Conservation (phyloP, 768 basidiomycete species). For the Serendipita vermifera region DNA sequence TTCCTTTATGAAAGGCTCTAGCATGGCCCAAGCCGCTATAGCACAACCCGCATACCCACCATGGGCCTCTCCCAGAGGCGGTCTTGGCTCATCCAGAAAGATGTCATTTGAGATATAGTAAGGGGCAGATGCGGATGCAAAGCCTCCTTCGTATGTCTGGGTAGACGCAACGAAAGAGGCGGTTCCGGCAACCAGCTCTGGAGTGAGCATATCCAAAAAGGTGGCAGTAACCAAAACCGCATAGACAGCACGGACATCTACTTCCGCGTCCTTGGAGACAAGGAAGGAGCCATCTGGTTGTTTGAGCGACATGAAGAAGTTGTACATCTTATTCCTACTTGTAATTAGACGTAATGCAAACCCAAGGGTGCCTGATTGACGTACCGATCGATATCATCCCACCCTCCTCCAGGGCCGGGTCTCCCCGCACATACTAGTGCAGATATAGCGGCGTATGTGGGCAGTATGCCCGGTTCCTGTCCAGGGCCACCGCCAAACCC, state of each 20-base stretch:
- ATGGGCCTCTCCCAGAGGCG: slow-evolving; percentile 88
- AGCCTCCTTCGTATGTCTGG: slow-evolving; percentile 97
- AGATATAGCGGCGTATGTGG: slow-evolving; percentile 82
- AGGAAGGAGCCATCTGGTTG: slow-evolving; percentile 87
- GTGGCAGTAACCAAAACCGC: slow-evolving; percentile 77
- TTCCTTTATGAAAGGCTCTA: slow-evolving; percentile 38
- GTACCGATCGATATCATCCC: slow-evolving; percentile 77
- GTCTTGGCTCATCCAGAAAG: slow-evolving; percentile 38
- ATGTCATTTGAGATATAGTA: slow-evolving; percentile 30
- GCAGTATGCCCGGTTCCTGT: slow-evolving; percentile 74
- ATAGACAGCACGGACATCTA: slow-evolving; percentile 94
- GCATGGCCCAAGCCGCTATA: slow-evolving; percentile 68
- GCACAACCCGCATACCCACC: slow-evolving; percentile 97
- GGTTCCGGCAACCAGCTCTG: slow-evolving; percentile 66
- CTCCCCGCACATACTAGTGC: slow-evolving; percentile 70
- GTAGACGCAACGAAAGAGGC: slow-evolving; percentile 74
- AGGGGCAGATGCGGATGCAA: slow-evolving; percentile 66
- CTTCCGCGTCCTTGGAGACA: slow-evolving; percentile 76
- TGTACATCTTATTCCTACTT: slow-evolving; percentile 60
- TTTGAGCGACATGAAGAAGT: slow-evolving; percentile 86
- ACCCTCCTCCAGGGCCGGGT: slow-evolving; percentile 60
- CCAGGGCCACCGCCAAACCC: slow-evolving; percentile 84
- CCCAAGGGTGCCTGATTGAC: slow-evolving; percentile 15
- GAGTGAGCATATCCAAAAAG: slow-evolving; percentile 76
- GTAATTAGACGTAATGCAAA: not conserved